Base-by-base conservation (phyloP, 257 asterid species). In the Nicotiana undulata region DNA sequence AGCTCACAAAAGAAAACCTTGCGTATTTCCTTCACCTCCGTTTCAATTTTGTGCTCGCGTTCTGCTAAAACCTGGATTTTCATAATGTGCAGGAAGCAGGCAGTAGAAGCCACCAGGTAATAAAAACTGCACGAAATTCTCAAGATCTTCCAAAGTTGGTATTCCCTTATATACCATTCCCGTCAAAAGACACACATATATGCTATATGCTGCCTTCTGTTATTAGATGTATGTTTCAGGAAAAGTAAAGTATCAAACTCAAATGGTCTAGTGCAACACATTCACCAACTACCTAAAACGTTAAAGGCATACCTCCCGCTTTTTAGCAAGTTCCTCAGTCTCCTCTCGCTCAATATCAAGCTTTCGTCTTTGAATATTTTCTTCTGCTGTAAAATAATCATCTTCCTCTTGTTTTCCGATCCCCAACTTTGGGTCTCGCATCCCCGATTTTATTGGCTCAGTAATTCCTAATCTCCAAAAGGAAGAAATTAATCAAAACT, bases 51-150 rank as follows among this genome's bases (percentile, higher is more conserved):
- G 76, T 86, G 97, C 93, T 96, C 99, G 15, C 99, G 97, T 83
- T 96, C 99, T 83, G 99, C 99, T 89, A 90, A 82, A 88, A 96
- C 98, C 99, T 96, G 98, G 96, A 94, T 96, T 90, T 90, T 90
- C 93, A 93, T 94, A 96, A 96, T 88, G 93, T 91, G 98, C 98
- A 96, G 91, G 97, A 94, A 94, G 98, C 92, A 89, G 99, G 98
- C 96, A 96, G 99, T 90, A 96, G 97, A 94, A 92, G 96, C 97
- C 98, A 94, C 99, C 98, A 94, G 97, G 97, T 90, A 94, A 96
- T 94, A 96, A 94, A 93, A 92, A 94, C 97, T 90, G 95, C 97
- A 93, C 92, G 97, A 90, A 95, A 92, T 91, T 92, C 96, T 92
- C 97, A 91, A 94, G 89, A 93, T 84, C 97, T 90, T 90, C 97